Base-by-base conservation (phyloP, 2,329 filamentous ascomycete genomes). In the Colletotrichum horii region DNA sequence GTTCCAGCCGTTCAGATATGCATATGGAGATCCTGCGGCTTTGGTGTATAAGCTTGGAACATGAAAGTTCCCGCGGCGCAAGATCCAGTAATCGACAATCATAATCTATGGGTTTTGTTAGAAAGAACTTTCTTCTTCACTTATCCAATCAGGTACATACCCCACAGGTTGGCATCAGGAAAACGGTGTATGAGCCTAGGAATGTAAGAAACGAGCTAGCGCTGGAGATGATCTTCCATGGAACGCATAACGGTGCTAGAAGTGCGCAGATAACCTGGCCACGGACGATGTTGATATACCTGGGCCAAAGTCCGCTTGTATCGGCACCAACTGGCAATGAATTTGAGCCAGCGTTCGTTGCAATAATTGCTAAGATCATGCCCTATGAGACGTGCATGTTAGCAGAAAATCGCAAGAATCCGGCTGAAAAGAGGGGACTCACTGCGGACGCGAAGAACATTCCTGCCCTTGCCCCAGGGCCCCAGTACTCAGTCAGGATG, bases 401-500 rank as follows among this genome's bases (percentile, higher is more conserved):
- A 22, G 1, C 6, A 7, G 4, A 0, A 3, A 14, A 36, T 9
- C 9, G n/a, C 26, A 0, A 32, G 5, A 15, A 14, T 15, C 6
- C 1, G 16, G 2, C 2, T 15, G 12, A 8, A 30, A 22, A 15
- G 19, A 36, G 28, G 7, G 26, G 3, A 71, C 74, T 22, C 38
- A 76, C 74, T 3, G 85, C 69, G 3, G 80, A 79, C 3, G 82
- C 83, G 61, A 87, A 82, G 77, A 87, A 86, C 48, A 87, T 80
- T 4, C 82, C 82, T 11, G 84, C 83, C 7, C 86, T 82, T 7
- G 84, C 82, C 7, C 79, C 81, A 1, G 85, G 80, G 3, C 79
- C 79, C 80, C 84, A 87, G 77, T 84, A 84, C 30, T 82, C 80
- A 22, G 84, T 83, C 8, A 87, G 81, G 9, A 88, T 84, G 2